A percentile compares a stretch with the other conserved stretches of the same genome.
Conservation (phyloP, 176 grass and related monocot genomes). For the Poa pratensis region DNA sequence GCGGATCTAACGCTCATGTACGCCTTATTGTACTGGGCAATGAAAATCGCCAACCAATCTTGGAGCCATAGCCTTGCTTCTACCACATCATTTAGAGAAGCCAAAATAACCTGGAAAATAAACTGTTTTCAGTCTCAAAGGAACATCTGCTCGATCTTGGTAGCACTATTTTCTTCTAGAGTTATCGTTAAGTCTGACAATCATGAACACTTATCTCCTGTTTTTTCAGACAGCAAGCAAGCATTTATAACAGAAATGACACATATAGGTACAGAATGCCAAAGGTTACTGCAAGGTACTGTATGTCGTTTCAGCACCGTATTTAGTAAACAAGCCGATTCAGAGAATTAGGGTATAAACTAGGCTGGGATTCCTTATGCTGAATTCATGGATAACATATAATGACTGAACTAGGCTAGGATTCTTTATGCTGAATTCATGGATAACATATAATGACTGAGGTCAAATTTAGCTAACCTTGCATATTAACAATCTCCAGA, state of each 20-base stretch:
- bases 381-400: neutral
- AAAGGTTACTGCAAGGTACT: constrained; percentile 1
- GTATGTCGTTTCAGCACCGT: neutral
- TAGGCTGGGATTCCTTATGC: constrained; percentile 6
- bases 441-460: neutral
- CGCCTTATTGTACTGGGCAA: constrained; percentile 81
- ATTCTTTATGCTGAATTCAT: constrained; percentile 3
- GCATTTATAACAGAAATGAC: constrained; percentile 23
- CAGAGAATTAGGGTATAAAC: constrained; percentile 12
- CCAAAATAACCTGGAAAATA: constrained; percentile 77
- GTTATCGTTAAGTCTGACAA: constrained; percentile 6
- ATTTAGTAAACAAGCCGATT: constrained; percentile 33
- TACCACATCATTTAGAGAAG: constrained; percentile 75
- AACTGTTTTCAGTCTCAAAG: constrained; percentile 36
- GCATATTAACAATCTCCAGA: constrained; percentile 16
- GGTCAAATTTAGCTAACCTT: constrained; percentile 28
- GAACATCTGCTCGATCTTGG: neutral
- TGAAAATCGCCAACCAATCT: constrained; percentile 85
- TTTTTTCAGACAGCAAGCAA: constrained; percentile 27
- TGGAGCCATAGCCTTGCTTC: constrained; percentile 79
- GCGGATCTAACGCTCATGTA: constrained; percentile 50
- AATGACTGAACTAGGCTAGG: neutral
- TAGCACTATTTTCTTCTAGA: neutral
- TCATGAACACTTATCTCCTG: constrained; percentile 19
- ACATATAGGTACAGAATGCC: neutral